phyloP scores from a whole-genome alignment of 345 rosid species.

The Brassica nigra region DNA sequence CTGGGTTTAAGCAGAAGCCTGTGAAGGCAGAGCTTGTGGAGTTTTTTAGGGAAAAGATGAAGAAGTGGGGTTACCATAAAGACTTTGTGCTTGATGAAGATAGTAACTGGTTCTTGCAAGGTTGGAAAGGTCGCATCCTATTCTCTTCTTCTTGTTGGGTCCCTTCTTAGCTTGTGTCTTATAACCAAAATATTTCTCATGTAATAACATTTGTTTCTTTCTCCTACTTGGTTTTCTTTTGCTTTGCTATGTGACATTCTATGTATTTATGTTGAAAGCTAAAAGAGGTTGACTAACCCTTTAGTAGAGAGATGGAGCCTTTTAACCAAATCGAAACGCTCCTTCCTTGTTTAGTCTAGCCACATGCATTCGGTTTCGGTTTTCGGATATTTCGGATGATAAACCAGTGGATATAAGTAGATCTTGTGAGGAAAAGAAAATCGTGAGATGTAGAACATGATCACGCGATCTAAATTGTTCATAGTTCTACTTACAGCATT shows the following conservation, averaged over 20 bases:
- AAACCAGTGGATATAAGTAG: no score
- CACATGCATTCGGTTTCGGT: no score
- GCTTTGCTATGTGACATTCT: background rate
- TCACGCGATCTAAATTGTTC: no score
- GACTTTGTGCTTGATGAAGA: background rate
- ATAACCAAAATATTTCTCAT: background rate
- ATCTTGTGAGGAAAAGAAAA: no score
- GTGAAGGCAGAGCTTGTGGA: background rate
- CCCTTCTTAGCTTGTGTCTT: constrained; percentile 40
- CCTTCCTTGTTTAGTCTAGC: no score
- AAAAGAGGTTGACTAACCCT: background rate
- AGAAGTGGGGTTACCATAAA: background rate
- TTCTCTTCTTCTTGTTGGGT: constrained; percentile 68
- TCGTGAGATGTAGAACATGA: no score
- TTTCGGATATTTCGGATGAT: no score
- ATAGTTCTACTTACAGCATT: no score
- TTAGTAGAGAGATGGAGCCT: background rate
- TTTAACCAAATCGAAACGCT: no score
- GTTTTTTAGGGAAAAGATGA: background rate
- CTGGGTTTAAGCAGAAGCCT: background rate
- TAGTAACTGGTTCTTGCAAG: background rate
- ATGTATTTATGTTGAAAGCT: constrained; percentile 1
- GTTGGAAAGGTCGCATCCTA: constrained; percentile 36
- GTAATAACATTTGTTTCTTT: constrained; percentile 22
- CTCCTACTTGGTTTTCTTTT: background rate